Evolutionary conservation across 2,329 filamentous ascomycete genomes (phyloP).

Genomic region (Lasiodiplodia sp.): DNA sequence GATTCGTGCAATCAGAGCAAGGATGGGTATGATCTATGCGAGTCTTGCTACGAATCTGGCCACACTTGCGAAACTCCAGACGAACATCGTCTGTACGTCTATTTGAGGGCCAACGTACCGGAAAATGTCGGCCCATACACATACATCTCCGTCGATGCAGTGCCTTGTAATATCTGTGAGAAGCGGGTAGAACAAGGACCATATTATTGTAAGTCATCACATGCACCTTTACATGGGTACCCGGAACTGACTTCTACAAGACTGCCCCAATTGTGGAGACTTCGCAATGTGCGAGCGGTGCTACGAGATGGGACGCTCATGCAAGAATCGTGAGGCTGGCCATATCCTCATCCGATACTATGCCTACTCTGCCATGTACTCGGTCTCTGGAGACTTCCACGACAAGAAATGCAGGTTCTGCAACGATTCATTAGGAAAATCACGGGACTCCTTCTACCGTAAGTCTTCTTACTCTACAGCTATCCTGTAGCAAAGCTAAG

Average conservation of each 20-base stretch:
- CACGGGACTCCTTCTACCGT: constrained; percentile 13
- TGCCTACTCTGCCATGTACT: constrained; percentile 4
- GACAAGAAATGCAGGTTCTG: constrained; percentile 3
- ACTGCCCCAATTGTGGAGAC: neutral
- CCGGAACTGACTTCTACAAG: neutral
- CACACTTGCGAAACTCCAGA: constrained; percentile 17
- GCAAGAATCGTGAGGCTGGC: neutral
- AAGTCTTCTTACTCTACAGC: neutral
- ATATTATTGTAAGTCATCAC: neutral
- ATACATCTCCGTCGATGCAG: neutral
- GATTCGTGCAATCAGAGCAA: constrained; percentile 4
- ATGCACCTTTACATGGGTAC: rapidly evolving
- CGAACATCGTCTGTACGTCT: constrained; percentile 9
- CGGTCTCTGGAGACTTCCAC: neutral
- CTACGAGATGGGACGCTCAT: constrained; percentile 6
- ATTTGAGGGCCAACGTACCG: constrained; percentile 3
- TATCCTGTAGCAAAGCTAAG: neutral
- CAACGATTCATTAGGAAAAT: neutral
- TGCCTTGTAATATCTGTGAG: neutral
- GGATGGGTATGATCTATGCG: constrained; percentile 10
- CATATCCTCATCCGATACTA: constrained; percentile 14
- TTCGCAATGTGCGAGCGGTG: constrained; percentile 16
- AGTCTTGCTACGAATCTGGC: constrained; percentile 1
- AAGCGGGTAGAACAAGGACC: neutral
- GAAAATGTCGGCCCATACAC: neutral